Evolutionary conservation across 2,329 filamentous ascomycete species (phyloP), one percentile per base, ranked within the genome.

Genomic region (Endoconidiophora laricicola): DNA sequence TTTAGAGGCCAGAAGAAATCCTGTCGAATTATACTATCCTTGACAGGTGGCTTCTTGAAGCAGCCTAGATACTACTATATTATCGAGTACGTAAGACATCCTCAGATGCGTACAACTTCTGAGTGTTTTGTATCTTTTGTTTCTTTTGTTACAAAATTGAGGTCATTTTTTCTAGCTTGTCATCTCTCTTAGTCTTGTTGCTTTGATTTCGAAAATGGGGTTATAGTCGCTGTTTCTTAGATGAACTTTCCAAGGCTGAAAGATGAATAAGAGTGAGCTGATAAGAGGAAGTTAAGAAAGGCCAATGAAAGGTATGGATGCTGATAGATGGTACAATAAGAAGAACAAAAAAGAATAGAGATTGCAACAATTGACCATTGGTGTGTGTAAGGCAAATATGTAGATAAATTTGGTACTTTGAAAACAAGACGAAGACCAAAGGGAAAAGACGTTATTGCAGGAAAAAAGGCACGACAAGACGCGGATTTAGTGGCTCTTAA

Each of bases 401-500:
- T 2, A 26, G 22, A 24, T 18, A 14, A 36, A 24, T 33, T 37
- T 39, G 44, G 33, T 16, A 33, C 12, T 33, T 33, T 18, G 16
- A 23, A 51, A 43, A 44, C 33, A 29, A 41, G 26, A 38, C 33
- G 46, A 43, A 22, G 41, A 46, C 44, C 26, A 29, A 47, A 51
- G 24, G 33, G 20, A 29, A 10, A 45, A 46, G 44, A 46, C 33
- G 44, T 16, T 22, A 33, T 45, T 14, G 23, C 29, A 39, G 38
- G 29, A 33, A 38, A 46, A 20, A 46, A 23, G 41, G 20, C 42
- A 45, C 36, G 46, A 26, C 7, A 41, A 7, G 23, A 44, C 7
- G 33, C 33, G 5, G 14, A 47, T 56, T 62, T 65, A 67, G 62
- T 72, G 67, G 63, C 65, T 70, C 68, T 69, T 71, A 61, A 71